A percentile compares a stretch with the other conserved stretches of the same genome.
These are phyloP conservation scores for Neurospora intermedia DNA, from an alignment of 495 filamentous ascomycete species.

Conservation along the genomic window DNA sequence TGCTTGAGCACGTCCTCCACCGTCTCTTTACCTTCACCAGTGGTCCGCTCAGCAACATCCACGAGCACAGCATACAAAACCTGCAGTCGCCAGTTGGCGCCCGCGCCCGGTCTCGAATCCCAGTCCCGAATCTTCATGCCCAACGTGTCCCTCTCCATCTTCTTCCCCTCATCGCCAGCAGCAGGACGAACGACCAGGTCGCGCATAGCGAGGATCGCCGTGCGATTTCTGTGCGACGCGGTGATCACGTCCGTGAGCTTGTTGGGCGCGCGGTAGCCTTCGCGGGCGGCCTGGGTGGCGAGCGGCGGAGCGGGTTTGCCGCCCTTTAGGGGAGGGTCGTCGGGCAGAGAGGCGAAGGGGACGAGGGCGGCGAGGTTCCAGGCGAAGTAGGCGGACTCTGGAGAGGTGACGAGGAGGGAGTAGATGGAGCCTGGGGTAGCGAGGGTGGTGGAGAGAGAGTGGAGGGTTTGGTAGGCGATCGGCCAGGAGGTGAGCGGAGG, in stretches of 20 bases:
- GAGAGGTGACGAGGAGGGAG: slow-evolving; percentile 43
- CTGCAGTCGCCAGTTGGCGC: slow-evolving; percentile 58
- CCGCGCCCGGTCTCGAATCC: slow-evolving; percentile 39
- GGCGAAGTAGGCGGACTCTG: slow-evolving; percentile 52
- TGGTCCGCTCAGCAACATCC: slow-evolving; percentile 42
- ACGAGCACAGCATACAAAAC: slow-evolving; percentile 59
- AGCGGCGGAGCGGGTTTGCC: slow-evolving; percentile 37
- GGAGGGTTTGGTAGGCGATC: slow-evolving; percentile 40
- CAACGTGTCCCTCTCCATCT: slow-evolving; percentile 35
- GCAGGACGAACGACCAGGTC: slow-evolving; percentile 24
- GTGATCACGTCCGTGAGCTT: slow-evolving; percentile 57
- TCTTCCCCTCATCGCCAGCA: slow-evolving; percentile 23
- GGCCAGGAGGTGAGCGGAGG: slow-evolving; percentile 36
- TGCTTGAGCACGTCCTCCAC: slow-evolving; percentile 26
- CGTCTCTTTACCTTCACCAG: slow-evolving; percentile 13
- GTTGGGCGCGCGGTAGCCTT: slow-evolving; percentile 71
- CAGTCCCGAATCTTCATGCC: slow-evolving; percentile 74
- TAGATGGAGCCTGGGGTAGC: slow-evolving; percentile 40
- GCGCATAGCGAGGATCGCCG: slow-evolving; percentile 51
- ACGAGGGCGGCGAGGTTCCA: slow-evolving; percentile 68
- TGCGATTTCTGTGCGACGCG: slow-evolving; percentile 47
- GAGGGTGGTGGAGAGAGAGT: slow-evolving; percentile 31
- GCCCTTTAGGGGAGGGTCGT: slow-evolving; percentile 25
- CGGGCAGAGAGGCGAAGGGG: slow-evolving; percentile 59
- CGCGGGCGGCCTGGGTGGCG: slow-evolving; percentile 48